phyloP scores from a whole-genome alignment of 225 moss, liverwort and hornwort species.

The Polytrichum formosum region DNA sequence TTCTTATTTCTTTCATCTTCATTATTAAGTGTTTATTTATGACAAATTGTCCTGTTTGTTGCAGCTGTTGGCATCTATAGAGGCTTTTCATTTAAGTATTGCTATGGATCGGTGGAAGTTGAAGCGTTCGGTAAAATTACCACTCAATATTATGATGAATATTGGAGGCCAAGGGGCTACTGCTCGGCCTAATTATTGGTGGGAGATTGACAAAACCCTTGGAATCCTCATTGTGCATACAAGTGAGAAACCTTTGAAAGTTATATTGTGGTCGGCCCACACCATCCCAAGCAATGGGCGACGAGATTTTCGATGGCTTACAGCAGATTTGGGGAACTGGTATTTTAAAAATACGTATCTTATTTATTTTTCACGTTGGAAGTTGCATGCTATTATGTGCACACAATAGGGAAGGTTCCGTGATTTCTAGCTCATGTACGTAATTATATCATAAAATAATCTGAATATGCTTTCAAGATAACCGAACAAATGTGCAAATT shows the following conservation, averaged over 20 bases:
- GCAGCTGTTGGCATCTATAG: slow-evolving; percentile 78
- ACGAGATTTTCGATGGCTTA: slow-evolving; percentile 85
- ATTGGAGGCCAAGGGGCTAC: slow-evolving; percentile 3
- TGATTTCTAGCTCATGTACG: neutral
- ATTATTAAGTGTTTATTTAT: too few relatives aligned
- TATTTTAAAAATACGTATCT: slow-evolving; percentile 17
- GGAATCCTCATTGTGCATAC: slow-evolving; percentile 71
- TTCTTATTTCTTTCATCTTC: neutral
- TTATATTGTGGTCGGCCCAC: slow-evolving; percentile 69
- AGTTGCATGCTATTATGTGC: neutral
- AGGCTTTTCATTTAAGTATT: slow-evolving; percentile 86
- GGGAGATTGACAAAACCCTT: slow-evolving; percentile 53
- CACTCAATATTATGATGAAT: neutral
- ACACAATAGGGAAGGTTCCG: neutral
- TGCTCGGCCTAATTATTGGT: slow-evolving; percentile 70
- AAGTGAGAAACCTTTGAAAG: slow-evolving; percentile 56
- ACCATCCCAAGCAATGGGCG: slow-evolving; percentile 51
- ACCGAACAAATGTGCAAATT: too few relatives aligned
- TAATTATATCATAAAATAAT: neutral
- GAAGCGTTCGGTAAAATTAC: slow-evolving; percentile 16
- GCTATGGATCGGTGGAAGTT: slow-evolving; percentile 31
- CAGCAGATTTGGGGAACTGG: slow-evolving; percentile 74
- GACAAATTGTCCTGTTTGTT: slow-evolving; percentile 9
- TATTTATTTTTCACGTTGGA: neutral
- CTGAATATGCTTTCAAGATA: too few relatives aligned